Evolutionary conservation across 768 basidiomycete genomes (phyloP).

Genomic region (Phanerochaete sordida): DNA sequence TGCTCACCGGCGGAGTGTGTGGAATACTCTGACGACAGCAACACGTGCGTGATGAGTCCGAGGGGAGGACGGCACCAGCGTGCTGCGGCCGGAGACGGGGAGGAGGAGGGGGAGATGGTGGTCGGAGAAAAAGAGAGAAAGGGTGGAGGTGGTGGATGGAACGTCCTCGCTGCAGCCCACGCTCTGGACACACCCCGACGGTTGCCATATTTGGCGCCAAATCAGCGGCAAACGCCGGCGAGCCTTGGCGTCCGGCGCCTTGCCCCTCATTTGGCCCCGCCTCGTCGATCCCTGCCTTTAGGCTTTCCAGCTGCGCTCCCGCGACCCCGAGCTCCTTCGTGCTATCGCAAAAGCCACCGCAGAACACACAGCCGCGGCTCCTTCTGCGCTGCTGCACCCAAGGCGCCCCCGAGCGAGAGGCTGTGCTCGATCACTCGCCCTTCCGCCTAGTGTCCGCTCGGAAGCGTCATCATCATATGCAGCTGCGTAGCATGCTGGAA

Average conservation of each 20-base stretch:
- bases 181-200: constrained; percentile 1
- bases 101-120: constrained; percentile 4
- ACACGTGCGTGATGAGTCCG: constrained; percentile 11
- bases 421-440: background rate
- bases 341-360: background rate
- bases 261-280: background rate
- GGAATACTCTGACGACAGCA: constrained; percentile 14
- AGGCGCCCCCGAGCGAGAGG: too few species aligned
- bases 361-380: too few species aligned
- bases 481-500: background rate
- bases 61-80: background rate
- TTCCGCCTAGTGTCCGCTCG: background rate
- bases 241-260: background rate
- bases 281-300: background rate
- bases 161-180: background rate
- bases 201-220: background rate
- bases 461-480: background rate
- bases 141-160: background rate
- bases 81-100: background rate
- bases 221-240: constrained; percentile 5
- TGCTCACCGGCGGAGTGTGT: constrained; percentile 8
- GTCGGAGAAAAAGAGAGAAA: background rate
- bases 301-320: background rate
- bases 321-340: background rate
- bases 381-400: too few species aligned